Evolutionary conservation across 2,329 filamentous ascomycete species (phyloP), one percentile per base, ranked within the genome.

Genomic region (Orbilia ellipsospora): DNA sequence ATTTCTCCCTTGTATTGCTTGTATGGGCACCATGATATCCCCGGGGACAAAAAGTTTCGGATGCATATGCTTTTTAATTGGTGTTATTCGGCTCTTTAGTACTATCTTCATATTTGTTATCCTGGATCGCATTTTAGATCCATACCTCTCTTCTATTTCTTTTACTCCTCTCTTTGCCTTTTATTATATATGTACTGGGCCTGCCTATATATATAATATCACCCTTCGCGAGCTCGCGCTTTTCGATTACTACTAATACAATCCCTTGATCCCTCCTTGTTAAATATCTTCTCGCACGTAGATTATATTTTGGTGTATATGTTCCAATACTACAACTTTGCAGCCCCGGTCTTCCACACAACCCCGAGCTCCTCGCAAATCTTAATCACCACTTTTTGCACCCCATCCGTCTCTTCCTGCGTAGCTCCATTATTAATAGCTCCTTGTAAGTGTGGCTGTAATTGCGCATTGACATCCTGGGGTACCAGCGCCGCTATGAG

Each of bases 401-500:
- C 85, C 2, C 85, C 85, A 76, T 81, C 82, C 10, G 87, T 85
- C 78, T 87, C 83, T 36, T 84, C 84, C 23, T 83, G 81, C 1
- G 83, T 84, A 40, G 85, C 85, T 2, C 85, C 85, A 62, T 84
- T 84, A 76, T 86, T 86, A 26, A 87, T 77, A 0, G 85, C 84
- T 2, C 85, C 85, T 77, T 82, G 83, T 15, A 87, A 81, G 80
- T 87, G 86, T 3, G 86, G 85, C 77, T 87, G 87, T 55, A 87
- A 80, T 77, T 87, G 86, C 4, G 85, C 84, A 70, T 87, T 86
- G 16, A 86, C 85, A 80, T 87, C 85, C 80, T 86, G 85, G 12
- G 85, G 85, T 64, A 87, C 84, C 57, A 87, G 73, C 3, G 83
- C 85, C 2, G 86, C 84, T 50, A 87, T 83, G 60, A 87, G 80